Evolutionary conservation across 2,329 filamentous ascomycete genomes (phyloP).

Genomic region (Boeremia lycopersici): DNA sequence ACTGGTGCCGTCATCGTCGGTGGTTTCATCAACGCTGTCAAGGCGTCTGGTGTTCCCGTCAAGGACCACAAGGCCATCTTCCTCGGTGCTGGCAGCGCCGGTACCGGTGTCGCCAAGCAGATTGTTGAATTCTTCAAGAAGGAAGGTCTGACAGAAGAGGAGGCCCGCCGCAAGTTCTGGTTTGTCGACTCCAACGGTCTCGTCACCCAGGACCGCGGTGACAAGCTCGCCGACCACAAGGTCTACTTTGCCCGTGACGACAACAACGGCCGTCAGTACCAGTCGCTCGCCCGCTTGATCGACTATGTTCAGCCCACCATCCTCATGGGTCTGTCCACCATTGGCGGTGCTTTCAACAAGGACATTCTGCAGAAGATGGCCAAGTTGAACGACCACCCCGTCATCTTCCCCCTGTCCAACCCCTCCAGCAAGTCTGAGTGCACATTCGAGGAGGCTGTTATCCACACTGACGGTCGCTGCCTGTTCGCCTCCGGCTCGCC

Average conservation of each 20-base stretch:
- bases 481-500: conserved; percentile 96
- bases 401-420: conserved; percentile 90
- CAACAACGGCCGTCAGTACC: conserved; percentile 70
- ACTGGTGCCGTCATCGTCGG: conserved; percentile 94
- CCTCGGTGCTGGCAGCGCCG: conserved; percentile 92
- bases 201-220: conserved; percentile 89
- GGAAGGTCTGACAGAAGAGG: conserved; percentile 84
- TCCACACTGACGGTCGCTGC: conserved; percentile 86
- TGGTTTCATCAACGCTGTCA: conserved; percentile 77
- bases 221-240: conserved; percentile 90
- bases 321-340: conserved; percentile 91
- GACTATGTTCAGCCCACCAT: conserved; percentile 95
- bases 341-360: conserved; percentile 92
- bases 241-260: conserved; percentile 70
- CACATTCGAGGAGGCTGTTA: conserved; percentile 91
- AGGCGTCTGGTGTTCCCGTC: conserved; percentile 81
- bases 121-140: conserved; percentile 96
- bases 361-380: conserved; percentile 71
- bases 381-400: conserved; percentile 71
- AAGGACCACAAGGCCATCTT: conserved; percentile 95
- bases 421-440: conserved; percentile 96
- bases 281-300: conserved; percentile 85
- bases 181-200: conserved; percentile 97
- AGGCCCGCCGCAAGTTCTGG: conserved; percentile 91
- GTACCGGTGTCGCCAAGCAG: conserved; percentile 97